Percentiles rank a stretch among this genome's conserved stretches.
Conservation (phyloP, 2,329 filamentous ascomycete genomes). For the Penicillium sp. region DNA sequence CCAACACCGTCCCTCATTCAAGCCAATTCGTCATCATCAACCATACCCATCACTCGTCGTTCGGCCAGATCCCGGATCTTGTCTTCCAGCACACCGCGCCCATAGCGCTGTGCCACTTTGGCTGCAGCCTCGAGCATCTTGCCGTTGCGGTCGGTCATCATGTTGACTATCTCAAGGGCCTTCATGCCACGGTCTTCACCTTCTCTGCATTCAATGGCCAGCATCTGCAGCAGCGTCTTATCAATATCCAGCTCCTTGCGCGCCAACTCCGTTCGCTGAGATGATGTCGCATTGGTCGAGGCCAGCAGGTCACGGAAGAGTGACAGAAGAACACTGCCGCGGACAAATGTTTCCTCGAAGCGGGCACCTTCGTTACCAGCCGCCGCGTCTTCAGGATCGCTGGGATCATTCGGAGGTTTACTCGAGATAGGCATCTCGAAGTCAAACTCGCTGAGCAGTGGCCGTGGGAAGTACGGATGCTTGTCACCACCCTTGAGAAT, state of each 20-base stretch:
- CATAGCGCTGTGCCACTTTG: slow-evolving; percentile 84
- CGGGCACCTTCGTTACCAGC: slow-evolving; percentile 39
- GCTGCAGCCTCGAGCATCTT: slow-evolving; percentile 87
- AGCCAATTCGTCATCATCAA: slow-evolving; percentile 49
- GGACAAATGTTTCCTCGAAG: slow-evolving; percentile 77
- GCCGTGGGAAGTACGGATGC: slow-evolving; percentile 87
- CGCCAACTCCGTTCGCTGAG: slow-evolving; percentile 62
- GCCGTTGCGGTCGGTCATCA: slow-evolving; percentile 79
- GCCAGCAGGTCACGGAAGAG: slow-evolving; percentile 72
- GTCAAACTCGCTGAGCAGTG: slow-evolving; percentile 85
- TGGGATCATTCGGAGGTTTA: slow-evolving; percentile 38
- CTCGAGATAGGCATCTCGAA: slow-evolving; percentile 77
- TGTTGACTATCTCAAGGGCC: slow-evolving; percentile 78
- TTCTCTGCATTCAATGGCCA: slow-evolving; percentile 84
- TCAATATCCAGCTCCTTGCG: slow-evolving; percentile 78
- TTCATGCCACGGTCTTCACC: slow-evolving; percentile 94
- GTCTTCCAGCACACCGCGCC: slow-evolving; percentile 69
- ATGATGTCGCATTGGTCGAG: slow-evolving; percentile 58
- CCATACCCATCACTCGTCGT: slow-evolving; percentile 57
- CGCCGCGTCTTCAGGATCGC: slow-evolving; percentile 34
- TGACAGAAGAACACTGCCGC: slow-evolving; percentile 64
- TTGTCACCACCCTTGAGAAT: slow-evolving; percentile 93
- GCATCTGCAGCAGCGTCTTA: slow-evolving; percentile 80
- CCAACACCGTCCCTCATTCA: slow-evolving; percentile 11
- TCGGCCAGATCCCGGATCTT: slow-evolving; percentile 88